A percentile compares a stretch with the other conserved stretches of the same genome.
Evolutionary conservation across 2,329 filamentous ascomycete species (phyloP).

Genomic region (Diaporthe australafricana): DNA sequence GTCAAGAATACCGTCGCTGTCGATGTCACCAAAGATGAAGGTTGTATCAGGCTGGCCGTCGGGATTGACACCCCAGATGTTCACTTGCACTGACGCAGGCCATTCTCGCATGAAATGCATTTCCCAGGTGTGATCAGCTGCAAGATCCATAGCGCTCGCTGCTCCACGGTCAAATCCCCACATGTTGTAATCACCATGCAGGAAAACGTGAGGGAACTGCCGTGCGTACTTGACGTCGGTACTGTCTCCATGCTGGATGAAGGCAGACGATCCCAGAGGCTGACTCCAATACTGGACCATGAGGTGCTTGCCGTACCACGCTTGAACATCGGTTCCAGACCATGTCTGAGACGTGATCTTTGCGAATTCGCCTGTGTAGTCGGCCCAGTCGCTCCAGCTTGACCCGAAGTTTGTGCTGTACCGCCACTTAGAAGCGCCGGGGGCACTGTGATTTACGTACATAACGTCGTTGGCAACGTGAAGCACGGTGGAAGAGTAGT

Average conservation of each 20-base stretch:
- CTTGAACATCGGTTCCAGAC: constrained; percentile 66
- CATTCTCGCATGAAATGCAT: constrained; percentile 72
- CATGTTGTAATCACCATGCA: constrained; percentile 70
- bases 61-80: constrained; percentile 74
- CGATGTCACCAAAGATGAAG: constrained; percentile 68
- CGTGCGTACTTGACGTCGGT: constrained; percentile 55
- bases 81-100: constrained; percentile 69
- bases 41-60: constrained; percentile 70
- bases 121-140: constrained; percentile 63
- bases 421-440: constrained; percentile 71
- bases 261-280: constrained; percentile 67
- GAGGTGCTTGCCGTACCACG: constrained; percentile 71
- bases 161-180: constrained; percentile 72
- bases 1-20: constrained; percentile 69
- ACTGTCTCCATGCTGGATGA: constrained; percentile 68
- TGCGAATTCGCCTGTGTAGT: constrained; percentile 64
- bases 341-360: constrained; percentile 62
- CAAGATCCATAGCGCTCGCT: constrained; percentile 60
- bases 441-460: constrained; percentile 66
- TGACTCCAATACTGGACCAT: constrained; percentile 71
- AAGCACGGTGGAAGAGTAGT: constrained; percentile 62
- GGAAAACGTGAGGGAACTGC: constrained; percentile 71
- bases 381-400: constrained; percentile 67
- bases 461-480: constrained; percentile 48
- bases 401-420: constrained; percentile 71